Conservation (phyloP, 805 yeast genomes). For the Wickerhamiella azymoides region DNA sequence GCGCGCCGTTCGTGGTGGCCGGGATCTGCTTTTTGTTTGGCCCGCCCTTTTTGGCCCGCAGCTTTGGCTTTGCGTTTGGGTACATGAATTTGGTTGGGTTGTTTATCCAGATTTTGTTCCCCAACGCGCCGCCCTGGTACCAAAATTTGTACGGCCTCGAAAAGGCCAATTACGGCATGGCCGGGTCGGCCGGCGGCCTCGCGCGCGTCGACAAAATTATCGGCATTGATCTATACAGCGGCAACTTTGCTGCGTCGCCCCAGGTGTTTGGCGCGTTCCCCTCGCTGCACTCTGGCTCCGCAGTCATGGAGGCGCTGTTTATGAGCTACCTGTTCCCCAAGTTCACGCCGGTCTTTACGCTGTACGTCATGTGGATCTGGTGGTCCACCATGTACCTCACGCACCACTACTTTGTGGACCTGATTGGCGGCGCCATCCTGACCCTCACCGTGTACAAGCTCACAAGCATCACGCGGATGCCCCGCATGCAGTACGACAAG, state of each 20-base stretch:
- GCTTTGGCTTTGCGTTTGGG: conserved; percentile 88
- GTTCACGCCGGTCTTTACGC: conserved; percentile 47
- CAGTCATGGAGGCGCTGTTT: conserved; percentile 86
- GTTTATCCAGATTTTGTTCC: conserved; percentile 63
- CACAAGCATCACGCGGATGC: conserved; percentile 52
- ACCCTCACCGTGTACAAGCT: conserved; percentile 56
- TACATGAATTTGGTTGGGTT: conserved; percentile 87
- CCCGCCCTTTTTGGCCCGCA: conserved; percentile 74
- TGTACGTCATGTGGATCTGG: conserved; percentile 90
- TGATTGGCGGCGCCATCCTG: conserved; percentile 85
- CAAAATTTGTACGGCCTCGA: conserved; percentile 67
- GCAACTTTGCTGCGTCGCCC: conserved; percentile 73
- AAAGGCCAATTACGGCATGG: conserved; percentile 84
- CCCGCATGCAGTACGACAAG: conserved; percentile 31
- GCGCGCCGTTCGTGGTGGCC: conserved; percentile 82
- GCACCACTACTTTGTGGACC: conserved; percentile 89
- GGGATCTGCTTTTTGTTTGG: conserved; percentile 67
- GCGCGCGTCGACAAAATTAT: conserved; percentile 70
- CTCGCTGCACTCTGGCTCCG: conserved; percentile 84
- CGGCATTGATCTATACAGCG: conserved; percentile 71
- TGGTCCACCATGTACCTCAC: conserved; percentile 97
- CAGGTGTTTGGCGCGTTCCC: conserved; percentile 84
- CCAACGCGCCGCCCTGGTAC: conserved; percentile 98
- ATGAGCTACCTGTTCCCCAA: conserved; percentile 71
- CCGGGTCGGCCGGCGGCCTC: conserved; percentile 91